Evolutionary conservation across 352 stramenopile genomes (phyloP), one percentile per base, ranked within the genome.

Genomic region (Phytophthora tentaculata): DNA sequence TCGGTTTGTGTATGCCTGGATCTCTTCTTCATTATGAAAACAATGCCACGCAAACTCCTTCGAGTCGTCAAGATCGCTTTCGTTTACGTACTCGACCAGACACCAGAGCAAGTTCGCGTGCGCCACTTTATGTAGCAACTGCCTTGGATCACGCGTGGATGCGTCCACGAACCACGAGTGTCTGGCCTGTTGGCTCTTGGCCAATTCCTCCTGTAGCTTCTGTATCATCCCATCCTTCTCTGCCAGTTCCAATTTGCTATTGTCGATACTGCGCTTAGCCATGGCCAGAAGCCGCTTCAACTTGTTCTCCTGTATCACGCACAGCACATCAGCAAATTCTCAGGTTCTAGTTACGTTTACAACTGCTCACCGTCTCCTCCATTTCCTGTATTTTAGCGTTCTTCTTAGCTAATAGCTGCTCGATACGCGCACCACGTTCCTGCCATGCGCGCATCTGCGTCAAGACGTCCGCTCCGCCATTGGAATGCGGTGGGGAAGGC

Each of bases 211-310:
- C 2, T 76, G 79, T 12, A 91, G 69, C 13, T 76, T 71, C 26
- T 84, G 64, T 14, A 92, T 84, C 24, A 58, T 64, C 3, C 68
- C 64, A 26, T 92, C 85, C 45, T 93, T 94, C 35, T 92, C 84
- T 1, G 70, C 55, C 26, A 95, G 58, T 29, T 95, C 86, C 59
- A 91, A 82, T 56, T 95, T 94, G 66, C 87, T 96, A 69, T 94
- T 96, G 61, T 96, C 88, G 58, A 96, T 94, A 62, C 88, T 96
- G 43, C 88, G 83, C 66, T 96, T 96, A n/a, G 88, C 88, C 83
- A 94, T 88, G 12, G 86, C 84, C 32, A 96, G 67, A 57, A 96
- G 58, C 5, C 88, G 80, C 77, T 95, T 96, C 44, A 96, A 50
- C 57, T 94, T 96, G 24, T 69, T 69, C 56, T 96, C 86, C 82